These are phyloP conservation scores for Telfairia occidentalis DNA, from an alignment of 331 rosid species.

Conservation along the genomic window DNA sequence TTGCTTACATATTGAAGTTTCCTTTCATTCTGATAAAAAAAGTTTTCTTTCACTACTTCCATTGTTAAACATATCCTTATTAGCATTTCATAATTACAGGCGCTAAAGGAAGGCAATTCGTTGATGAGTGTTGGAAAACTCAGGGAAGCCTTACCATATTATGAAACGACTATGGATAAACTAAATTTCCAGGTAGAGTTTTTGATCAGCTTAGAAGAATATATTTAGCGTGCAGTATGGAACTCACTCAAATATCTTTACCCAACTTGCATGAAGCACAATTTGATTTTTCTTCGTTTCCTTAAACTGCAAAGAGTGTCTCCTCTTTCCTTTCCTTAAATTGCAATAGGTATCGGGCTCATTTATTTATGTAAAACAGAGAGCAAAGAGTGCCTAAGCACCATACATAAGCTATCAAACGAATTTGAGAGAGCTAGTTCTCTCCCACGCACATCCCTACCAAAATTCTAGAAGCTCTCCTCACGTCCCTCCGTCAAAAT, in stretches of 20 bases:
- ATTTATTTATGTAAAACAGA: background rate
- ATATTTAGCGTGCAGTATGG: background rate
- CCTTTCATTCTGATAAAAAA: too few species aligned
- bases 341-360: background rate
- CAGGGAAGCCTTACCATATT: slow-evolving; percentile 53
- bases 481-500: background rate
- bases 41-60: background rate
- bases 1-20: background rate
- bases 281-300: background rate
- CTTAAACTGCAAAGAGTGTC: background rate
- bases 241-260: background rate
- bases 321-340: background rate
- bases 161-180: slow-evolving; percentile 59
- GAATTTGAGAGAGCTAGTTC: background rate
- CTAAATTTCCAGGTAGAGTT: slow-evolving; percentile 51
- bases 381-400: background rate
- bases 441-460: background rate
- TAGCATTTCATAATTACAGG: slow-evolving; percentile 25
- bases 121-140: slow-evolving; percentile 65
- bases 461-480: background rate
- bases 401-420: background rate
- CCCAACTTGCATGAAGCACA: background rate
- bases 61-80: background rate
- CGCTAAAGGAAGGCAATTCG: slow-evolving; percentile 57
- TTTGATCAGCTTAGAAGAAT: slow-evolving; percentile 6